Base-by-base conservation (phyloP, 1,284 basidiomycete species). In the Puccinia coronata region DNA sequence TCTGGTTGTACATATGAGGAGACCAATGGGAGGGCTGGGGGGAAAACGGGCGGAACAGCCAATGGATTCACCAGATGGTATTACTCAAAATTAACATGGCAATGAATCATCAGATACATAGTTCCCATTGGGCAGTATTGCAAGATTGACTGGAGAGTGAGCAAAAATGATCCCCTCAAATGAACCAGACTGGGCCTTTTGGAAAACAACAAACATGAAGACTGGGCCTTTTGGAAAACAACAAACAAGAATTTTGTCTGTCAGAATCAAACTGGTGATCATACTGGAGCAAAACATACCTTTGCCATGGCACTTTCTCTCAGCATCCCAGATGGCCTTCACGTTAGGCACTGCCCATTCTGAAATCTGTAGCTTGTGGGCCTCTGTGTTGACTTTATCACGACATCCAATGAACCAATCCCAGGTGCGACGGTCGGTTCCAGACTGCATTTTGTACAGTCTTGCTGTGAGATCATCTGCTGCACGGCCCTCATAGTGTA, bases 271-370 rank as follows among this genome's bases (percentile, higher is more conserved):
- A n/a, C n/a, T n/a, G n/a, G n/a, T n/a, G n/a, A n/a, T n/a, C 61
- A 65, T 12, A 39, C 20, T 9, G 9, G 9, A 8, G 14, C n/a
- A 65, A 28, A n/a, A 1, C 34, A 65, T 36, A 65, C 61, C 61
- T 43, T 65, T 65, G 12, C 61, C 61, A 36, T 6, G 6, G 34
- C 6, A n/a, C n/a, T n/a, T n/a, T n/a, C n/a, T n/a, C n/a, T n/a
- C n/a, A n/a, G n/a, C n/a, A n/a, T n/a, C n/a, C n/a, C n/a, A n/a
- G n/a, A n/a, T n/a, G n/a, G n/a, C n/a, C n/a, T n/a, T n/a, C n/a
- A n/a, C n/a, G n/a, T 57, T 57, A 6, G 61, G 61, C n/a, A 65
- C 25, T 3, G 39, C 61, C 61, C 61, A 65, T 65, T 65, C 34
- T 23, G 61, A 36, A 65, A 65, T 39, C 36, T 36, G 34, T 9